Conservation (phyloP, 768 basidiomycete species). For the Boletus rufocinnamomeus region DNA sequence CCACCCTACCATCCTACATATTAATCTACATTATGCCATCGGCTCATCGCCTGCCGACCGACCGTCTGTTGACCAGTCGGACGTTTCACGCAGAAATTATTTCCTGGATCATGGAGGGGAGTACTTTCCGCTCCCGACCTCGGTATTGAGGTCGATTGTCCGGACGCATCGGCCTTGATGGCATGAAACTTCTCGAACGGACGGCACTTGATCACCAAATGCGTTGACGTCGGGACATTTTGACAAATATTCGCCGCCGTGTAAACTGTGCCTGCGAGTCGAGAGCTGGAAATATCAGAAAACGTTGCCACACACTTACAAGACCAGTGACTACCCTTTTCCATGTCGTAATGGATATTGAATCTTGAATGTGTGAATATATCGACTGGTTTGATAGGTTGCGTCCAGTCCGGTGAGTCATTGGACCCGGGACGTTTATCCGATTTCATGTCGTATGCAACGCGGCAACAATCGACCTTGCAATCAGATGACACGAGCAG, state of each 20-base stretch:
- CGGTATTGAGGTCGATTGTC: neutral
- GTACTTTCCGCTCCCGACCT: too few relatives aligned
- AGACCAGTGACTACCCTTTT: neutral
- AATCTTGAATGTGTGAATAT: neutral
- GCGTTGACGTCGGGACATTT: neutral
- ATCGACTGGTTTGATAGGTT: neutral
- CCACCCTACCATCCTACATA: neutral
- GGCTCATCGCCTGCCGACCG: neutral
- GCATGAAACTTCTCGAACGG: neutral
- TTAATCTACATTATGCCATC: neutral
- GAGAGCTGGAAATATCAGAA: neutral
- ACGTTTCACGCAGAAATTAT: neutral
- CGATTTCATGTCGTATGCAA: neutral
- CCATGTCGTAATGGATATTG: neutral
- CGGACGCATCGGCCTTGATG: neutral
- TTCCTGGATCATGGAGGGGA: neutral
- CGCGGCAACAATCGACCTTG: neutral
- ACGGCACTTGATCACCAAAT: neutral
- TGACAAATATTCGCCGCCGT: neutral
- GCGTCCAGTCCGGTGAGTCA: too few relatives aligned
- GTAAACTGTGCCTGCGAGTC: neutral
- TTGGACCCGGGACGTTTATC: neutral
- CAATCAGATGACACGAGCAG: neutral
- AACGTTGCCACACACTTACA: neutral
- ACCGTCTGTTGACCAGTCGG: neutral